Base-by-base conservation (phyloP, 2,329 filamentous ascomycete genomes). In the Sporothrix mexicana region DNA sequence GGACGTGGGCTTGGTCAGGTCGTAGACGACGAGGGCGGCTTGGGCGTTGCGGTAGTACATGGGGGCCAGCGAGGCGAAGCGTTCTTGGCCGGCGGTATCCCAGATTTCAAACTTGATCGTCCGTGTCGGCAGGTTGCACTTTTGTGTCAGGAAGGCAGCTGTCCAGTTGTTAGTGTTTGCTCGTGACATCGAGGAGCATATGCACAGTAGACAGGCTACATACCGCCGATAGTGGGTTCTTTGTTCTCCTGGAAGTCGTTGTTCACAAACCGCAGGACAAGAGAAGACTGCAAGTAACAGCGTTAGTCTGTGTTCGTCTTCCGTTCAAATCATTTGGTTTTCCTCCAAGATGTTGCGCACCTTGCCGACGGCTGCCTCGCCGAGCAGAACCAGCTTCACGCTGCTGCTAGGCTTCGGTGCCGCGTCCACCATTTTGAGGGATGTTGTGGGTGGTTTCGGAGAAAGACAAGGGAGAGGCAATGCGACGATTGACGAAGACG, bases 21-120 rank as follows among this genome's bases (percentile, higher is more conserved):
- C 95, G 89, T 98, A 99, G 81, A 98, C 95, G 75, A 99, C 95
- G 77, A 99, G 92, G 15, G 96, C 96, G 76, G 95, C 94, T 85
- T 98, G 95, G 69, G 96, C 96, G 82, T 99, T 98, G 83, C 95
- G 94, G 87, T 98, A 98, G 88, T 99, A 99, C 96, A 98, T 98
- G 78, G 95, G 96, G 70, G 96, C 96, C 74, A 98, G 90, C 69
- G 93, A 97, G 78, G 95, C 95, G 81, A 98, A 99, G 76, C 95
- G 93, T 86, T 99, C 95, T 84, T 99, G 95, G 80, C 95, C 95
- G 59, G 96, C 95, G 17, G 95, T 98, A 85, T 99, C 95, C 95
- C 95, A 99, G 80, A 99, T 98, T 82, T 95, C 93, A 80, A 95
- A 95, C 83, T 93, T 93, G 85, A 95, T 95, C 77, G 94, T 98